These are phyloP conservation scores for Aspergillus brunneoviolaceus DNA, from an alignment of 2,329 filamentous ascomycete species.

Conservation along the genomic window DNA sequence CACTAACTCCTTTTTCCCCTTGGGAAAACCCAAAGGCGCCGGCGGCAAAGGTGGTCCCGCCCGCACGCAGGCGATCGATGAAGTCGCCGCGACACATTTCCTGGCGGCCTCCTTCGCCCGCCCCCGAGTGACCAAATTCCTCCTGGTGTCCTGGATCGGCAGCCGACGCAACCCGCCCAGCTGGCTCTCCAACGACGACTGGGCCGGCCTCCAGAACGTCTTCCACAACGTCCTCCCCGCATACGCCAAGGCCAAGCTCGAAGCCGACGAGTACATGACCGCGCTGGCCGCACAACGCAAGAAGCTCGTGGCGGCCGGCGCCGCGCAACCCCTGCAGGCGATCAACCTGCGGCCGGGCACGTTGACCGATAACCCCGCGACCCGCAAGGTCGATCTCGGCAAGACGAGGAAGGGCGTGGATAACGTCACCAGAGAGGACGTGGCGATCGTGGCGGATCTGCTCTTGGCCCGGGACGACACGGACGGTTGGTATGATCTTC, in stretches of 20 bases:
- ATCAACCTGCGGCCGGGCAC: constrained; percentile 54
- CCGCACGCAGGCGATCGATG: constrained; percentile 54
- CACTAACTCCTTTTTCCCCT: background rate
- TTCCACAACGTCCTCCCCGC: constrained; percentile 52
- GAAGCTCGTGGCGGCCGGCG: constrained; percentile 13
- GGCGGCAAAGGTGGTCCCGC: constrained; percentile 55
- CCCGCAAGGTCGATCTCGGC: constrained; percentile 50
- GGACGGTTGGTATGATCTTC: constrained; percentile 55
- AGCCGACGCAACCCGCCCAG: constrained; percentile 49
- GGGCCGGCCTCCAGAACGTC: constrained; percentile 45
- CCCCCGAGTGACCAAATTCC: constrained; percentile 52
- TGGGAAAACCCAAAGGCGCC: constrained; percentile 42
- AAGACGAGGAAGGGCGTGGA: constrained; percentile 45
- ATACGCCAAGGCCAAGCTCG: constrained; percentile 56
- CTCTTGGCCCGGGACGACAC: constrained; percentile 51
- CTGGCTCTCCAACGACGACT: constrained; percentile 54
- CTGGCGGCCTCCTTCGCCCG: constrained; percentile 49
- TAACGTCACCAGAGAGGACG: constrained; percentile 50
- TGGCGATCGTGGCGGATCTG: constrained; percentile 51
- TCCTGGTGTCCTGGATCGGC: constrained; percentile 55
- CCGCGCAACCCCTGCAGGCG: constrained; percentile 42
- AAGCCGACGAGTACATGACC: constrained; percentile 56
- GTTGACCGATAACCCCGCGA: constrained; percentile 49
- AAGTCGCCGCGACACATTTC: constrained; percentile 56
- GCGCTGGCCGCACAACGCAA: constrained; percentile 42